Percentiles rank a stretch among this genome's conserved stretches.
Conservation (phyloP, 768 basidiomycete species). For the Suillus clintonianus region DNA sequence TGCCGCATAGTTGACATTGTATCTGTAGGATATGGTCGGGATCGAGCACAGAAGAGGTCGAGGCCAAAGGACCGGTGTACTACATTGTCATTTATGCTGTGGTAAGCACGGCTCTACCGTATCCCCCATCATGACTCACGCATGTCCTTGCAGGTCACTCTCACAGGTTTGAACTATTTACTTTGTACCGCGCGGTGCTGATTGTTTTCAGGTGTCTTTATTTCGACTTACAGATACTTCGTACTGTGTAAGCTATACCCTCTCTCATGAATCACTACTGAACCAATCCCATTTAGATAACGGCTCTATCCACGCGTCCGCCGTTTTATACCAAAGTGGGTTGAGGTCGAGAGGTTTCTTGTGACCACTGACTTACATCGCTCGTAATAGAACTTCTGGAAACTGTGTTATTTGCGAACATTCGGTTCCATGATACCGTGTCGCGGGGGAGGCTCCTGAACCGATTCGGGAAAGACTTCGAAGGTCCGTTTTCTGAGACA, state of each 20-base stretch:
- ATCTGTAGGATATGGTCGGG: constrained; percentile 57
- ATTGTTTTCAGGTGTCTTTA: constrained; percentile 45
- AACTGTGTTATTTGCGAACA: constrained; percentile 80
- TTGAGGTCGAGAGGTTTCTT: background rate
- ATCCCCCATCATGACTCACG: constrained; percentile 27
- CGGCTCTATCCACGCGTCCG: constrained; percentile 83
- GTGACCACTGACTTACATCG: background rate
- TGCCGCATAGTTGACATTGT: constrained; percentile 26
- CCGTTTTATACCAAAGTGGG: constrained; percentile 70
- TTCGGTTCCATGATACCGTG: constrained; percentile 92
- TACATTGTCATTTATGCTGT: constrained; percentile 65
- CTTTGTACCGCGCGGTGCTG: background rate
- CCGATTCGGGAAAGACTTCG: constrained; percentile 89
- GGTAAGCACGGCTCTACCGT: constrained; percentile 35
- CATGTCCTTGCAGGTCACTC: constrained; percentile 33
- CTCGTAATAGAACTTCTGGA: constrained; percentile 59
- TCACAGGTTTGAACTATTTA: constrained; percentile 17
- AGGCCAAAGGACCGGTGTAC: constrained; percentile 44
- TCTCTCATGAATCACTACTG: constrained; percentile 1
- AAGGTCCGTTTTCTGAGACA: constrained; percentile 41
- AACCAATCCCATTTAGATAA: constrained; percentile 41
- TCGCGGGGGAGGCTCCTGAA: constrained; percentile 83
- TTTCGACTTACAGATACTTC: constrained; percentile 59
- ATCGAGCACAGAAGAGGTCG: constrained; percentile 40
- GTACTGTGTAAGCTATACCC: constrained; percentile 60